These are phyloP conservation scores for Fusarium equiseti DNA, from an alignment of 2,329 filamentous ascomycete genomes.

Conservation along the genomic window DNA sequence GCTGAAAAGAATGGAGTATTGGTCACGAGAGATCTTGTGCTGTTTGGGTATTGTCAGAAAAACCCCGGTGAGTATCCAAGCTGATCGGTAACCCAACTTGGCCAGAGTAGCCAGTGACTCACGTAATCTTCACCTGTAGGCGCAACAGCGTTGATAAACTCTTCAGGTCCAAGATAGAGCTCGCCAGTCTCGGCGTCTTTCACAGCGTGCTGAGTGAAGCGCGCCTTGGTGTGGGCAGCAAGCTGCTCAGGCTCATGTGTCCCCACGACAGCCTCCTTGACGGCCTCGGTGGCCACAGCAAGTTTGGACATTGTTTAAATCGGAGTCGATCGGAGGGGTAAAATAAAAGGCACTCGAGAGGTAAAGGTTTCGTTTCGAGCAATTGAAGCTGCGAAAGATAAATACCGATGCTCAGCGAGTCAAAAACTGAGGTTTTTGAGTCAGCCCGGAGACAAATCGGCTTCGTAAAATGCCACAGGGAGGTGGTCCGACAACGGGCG, in stretches of 20 bases:
- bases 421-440: constrained; percentile 14
- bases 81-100: constrained; percentile 2
- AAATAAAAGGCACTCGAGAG: constrained; percentile 23
- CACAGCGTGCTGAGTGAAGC: constrained; percentile 81
- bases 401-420: constrained; percentile 27
- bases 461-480: constrained; percentile 24
- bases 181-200: constrained; percentile 83
- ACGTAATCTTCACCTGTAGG: constrained; percentile 92
- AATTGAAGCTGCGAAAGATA: constrained; percentile 32
- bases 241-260: constrained; percentile 68
- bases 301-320: constrained; percentile 55
- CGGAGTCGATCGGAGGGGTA: constrained; percentile 37
- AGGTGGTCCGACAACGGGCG: constrained; percentile 40
- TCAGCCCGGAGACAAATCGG: constrained; percentile 12
- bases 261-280: constrained; percentile 86
- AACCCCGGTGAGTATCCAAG: constrained; percentile 14
- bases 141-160: constrained; percentile 92
- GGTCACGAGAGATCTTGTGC: constrained; percentile 98
- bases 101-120: constrained; percentile 57
- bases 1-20: constrained; percentile 92
- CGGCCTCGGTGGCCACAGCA: constrained; percentile 71
- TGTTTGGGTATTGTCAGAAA: constrained; percentile 55
- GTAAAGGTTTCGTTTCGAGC: constrained; percentile 25
- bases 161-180: constrained; percentile 81
- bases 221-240: constrained; percentile 79